Evolutionary conservation across 345 rosid genomes (phyloP).

Genomic region (Chamaenerion angustifolium): DNA sequence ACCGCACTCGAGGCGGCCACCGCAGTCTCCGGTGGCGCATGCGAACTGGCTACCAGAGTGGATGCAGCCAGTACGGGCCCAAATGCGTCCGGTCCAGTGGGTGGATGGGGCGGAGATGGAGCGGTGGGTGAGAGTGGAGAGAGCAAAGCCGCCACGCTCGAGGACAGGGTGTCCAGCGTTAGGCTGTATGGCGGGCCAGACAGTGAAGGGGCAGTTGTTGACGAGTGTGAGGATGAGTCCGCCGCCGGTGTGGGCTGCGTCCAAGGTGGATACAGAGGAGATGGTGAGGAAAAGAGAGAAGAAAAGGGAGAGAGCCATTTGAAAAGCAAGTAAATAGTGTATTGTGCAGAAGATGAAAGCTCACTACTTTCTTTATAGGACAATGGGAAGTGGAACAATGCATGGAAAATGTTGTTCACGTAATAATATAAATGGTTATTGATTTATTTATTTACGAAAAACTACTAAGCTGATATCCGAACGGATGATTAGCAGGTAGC

Average conservation of each 20-base stretch:
- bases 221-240: conserved; percentile 52
- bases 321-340: conserved; percentile 18
- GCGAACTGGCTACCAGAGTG: conserved; percentile 23
- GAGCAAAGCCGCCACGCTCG: conserved; percentile 68
- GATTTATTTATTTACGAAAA: too few relatives aligned
- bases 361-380: too few relatives aligned
- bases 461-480: too few relatives aligned
- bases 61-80: conserved; percentile 71
- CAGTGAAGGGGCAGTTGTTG: conserved; percentile 78
- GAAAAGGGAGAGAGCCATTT: conserved; percentile 9
- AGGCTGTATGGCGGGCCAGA: conserved; percentile 91
- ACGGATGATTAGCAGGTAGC: too few relatives aligned
- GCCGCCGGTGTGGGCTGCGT: conserved; percentile 8
- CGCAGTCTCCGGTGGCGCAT: conserved; percentile 78
- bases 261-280: conserved; percentile 14
- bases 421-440: too few relatives aligned
- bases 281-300: conserved; percentile 14
- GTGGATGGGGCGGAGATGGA: conserved; percentile 52
- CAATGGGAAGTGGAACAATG: too few relatives aligned
- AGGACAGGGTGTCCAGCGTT: conserved; percentile 72
- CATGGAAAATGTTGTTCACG: too few relatives aligned
- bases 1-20: conserved; percentile 58
- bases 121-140: conserved; percentile 44
- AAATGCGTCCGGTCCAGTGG: conserved; percentile 90
- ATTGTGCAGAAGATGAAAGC: too few relatives aligned